Evolutionary conservation across 768 basidiomycete genomes (phyloP), one percentile per base, ranked within the genome.

Genomic region (Megacollybia marginata): DNA sequence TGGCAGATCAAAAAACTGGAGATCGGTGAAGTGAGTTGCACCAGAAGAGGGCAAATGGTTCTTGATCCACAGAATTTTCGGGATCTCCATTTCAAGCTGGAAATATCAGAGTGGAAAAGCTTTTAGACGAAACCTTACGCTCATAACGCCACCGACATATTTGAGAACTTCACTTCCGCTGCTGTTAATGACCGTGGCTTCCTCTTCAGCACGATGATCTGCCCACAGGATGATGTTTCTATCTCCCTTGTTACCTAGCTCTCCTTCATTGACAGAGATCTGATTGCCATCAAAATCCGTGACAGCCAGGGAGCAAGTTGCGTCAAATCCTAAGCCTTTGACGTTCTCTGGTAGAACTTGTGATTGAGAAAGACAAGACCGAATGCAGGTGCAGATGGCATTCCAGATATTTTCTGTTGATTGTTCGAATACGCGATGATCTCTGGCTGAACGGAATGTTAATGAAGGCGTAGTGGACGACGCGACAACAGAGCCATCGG

Each of bases 31-130:
- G 15, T 71, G 73, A 10, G 76, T 68, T 28, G 23, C 6, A 28
- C 4, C 23, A 28, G 23, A 28, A 0, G 79, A 62, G 2, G 76
- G 61, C 93, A 98, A 94, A 69, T 88, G 74, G 52, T 81, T 84
- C 66, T 94, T 97, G 40, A 98, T 76, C 96, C 96, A 98, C 28
- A 98, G 81, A 31, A 94, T 86, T 66, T 98, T 98, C 0, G 95
- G 95, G 42, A 97, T 82, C 67, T 97, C 95, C 96, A 98, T 98
- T 67, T 98, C 94, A 40, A 97, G 78, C 90, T 96, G 54, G 11
- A 50, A 49, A 33, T 20, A 33, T 9, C 9, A 11, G 20, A n/a
- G 34, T 33, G 34, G 15, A 38, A 32, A 48, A 6, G 44, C 34
- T 5, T 33, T 46, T 16, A n/a, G n/a, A n/a, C n/a, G n/a, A n/a